Conservation (phyloP, 129 eudicot genomes). For the Mikania micrantha region DNA sequence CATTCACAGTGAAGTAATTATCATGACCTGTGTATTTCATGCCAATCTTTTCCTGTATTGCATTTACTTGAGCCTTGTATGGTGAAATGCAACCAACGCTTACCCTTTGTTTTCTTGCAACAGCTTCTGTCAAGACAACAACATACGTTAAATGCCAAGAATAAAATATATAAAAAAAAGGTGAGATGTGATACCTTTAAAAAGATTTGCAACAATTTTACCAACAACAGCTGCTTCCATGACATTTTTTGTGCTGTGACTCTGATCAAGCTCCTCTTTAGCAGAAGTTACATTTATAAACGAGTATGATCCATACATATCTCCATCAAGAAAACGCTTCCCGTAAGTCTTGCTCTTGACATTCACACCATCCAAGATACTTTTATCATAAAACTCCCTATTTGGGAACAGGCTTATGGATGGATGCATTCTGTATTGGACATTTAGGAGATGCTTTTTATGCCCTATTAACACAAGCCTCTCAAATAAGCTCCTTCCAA, state of each 20-base stretch:
- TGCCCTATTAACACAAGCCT: constrained; percentile 55
- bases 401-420: constrained; percentile 72
- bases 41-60: constrained; percentile 43
- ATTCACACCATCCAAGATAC: constrained; percentile 46
- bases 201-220: constrained; percentile 49
- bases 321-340: constrained; percentile 43
- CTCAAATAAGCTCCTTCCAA: constrained; percentile 81
- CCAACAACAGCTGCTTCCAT: constrained; percentile 58
- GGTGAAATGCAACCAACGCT: constrained; percentile 74
- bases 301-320: constrained; percentile 51
- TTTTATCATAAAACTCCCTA: constrained; percentile 40
- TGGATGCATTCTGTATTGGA: constrained; percentile 90
- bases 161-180: neutral
- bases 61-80: constrained; percentile 61
- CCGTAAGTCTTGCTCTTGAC: constrained; percentile 27
- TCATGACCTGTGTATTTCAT: constrained; percentile 25
- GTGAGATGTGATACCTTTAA: constrained; percentile 29
- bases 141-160: neutral
- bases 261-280: constrained; percentile 42
- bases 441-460: constrained; percentile 50
- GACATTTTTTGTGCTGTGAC: constrained; percentile 41
- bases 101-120: constrained; percentile 27
- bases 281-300: constrained; percentile 55
- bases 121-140: constrained; percentile 26
- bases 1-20: constrained; percentile 35